Base-by-base conservation (phyloP, 306 rosid species). In the Vicia villosa region DNA sequence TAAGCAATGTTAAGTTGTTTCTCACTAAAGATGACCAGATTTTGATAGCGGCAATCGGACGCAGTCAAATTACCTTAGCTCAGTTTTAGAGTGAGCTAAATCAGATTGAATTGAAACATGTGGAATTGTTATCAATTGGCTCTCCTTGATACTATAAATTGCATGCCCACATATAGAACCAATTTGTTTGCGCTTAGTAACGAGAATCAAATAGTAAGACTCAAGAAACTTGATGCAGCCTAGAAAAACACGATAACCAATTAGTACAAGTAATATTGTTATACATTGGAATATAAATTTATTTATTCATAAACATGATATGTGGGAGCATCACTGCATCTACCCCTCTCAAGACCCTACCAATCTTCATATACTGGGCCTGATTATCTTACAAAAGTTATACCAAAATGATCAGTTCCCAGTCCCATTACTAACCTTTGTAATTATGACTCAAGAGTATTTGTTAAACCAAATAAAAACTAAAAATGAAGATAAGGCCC, bases 161-260 rank as follows among this genome's bases (percentile, higher is more conserved):
- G 97, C 95, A 73, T 94, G 97, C 30, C 98, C 97, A 60, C 98
- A 94, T 22, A 94, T 47, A 36, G 80, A 84, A 69, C 98, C 98
- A 63, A 94, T 89, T 76, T 90, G 98, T 50, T 84, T 89, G 63
- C 98, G 96, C 85, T 83, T 88, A 5, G 97, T 94, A 61, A 94
- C 90, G 58, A 90, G 82, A 77, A 94, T 91, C 86, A 94, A 69
- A 74, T 94, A 94, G 81, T 88, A 94, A 3, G 96, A 90, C 79
- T 94, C 98, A 59, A 94, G 83, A 73, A 91, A 94, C 81, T 82
- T 94, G 63, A 94, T 84, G 83, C 98, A 94, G 51, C 98, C 98
- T 91, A 74, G 22, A 47, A 66, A 13, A 70, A 42, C 70, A 64
- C n/a, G n/a, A 41, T 32, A 38, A 38, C 1, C 56, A 19, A 62